Evolutionary conservation across 768 basidiomycete species (phyloP).

Genomic region (Suillus alpinus): DNA sequence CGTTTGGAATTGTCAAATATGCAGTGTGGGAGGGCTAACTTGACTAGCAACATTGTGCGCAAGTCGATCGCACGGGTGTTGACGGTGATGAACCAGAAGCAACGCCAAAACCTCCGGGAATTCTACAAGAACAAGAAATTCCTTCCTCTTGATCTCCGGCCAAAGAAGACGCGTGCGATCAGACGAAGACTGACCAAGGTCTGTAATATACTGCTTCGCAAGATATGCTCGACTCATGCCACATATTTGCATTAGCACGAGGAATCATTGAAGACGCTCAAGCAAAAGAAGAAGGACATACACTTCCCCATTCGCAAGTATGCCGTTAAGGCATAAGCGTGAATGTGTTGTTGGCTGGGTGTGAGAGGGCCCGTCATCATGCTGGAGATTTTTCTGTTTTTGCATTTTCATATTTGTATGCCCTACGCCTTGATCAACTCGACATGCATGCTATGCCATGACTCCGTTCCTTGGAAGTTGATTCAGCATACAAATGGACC

Average conservation of each 20-base stretch:
- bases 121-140: conserved; percentile 98
- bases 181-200: conserved; percentile 92
- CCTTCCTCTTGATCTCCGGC: conserved; percentile 93
- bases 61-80: conserved; percentile 98
- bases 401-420: conserved; percentile 38
- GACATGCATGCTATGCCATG: conserved; percentile 31
- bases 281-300: conserved; percentile 90
- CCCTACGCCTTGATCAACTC: conserved; percentile 33
- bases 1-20: conserved; percentile 27
- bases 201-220: conserved; percentile 20
- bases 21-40: not conserved
- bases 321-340: conserved; percentile 84
- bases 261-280: conserved; percentile 79
- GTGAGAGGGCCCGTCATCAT: conserved; percentile 8
- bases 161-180: conserved; percentile 98
- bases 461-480: not conserved
- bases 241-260: conserved; percentile 59
- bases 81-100: conserved; percentile 98
- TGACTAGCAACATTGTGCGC: conserved; percentile 82
- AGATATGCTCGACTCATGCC: conserved; percentile 1
- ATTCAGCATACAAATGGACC: not conserved
- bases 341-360: conserved; percentile 21
- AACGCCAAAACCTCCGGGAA: conserved; percentile 93
- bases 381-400: conserved; percentile 21
- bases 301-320: conserved; percentile 95